phyloP scores from a whole-genome alignment of 2,329 filamentous ascomycete species.

The Venturia aucupariae region DNA sequence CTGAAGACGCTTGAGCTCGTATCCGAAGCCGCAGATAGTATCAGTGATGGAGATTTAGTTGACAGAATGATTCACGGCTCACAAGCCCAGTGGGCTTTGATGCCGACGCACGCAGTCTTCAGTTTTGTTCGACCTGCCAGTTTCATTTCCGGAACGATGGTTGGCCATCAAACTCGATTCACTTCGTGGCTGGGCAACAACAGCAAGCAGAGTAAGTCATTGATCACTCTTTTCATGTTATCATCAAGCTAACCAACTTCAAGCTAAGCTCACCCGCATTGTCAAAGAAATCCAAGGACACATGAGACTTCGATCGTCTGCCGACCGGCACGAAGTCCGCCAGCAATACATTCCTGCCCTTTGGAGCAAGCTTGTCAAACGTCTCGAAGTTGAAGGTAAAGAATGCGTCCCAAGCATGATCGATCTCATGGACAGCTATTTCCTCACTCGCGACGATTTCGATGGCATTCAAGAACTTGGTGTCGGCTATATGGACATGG shows the following conservation, averaged over 20 bases:
- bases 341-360: constrained; percentile 88
- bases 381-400: constrained; percentile 68
- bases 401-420: constrained; percentile 77
- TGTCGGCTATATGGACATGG: constrained; percentile 72
- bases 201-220: constrained; percentile 63
- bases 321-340: constrained; percentile 84
- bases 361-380: constrained; percentile 70
- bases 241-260: constrained; percentile 18
- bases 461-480: constrained; percentile 88
- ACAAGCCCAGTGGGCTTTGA: constrained; percentile 96
- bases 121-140: constrained; percentile 89
- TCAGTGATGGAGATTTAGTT: constrained; percentile 92
- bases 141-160: constrained; percentile 70
- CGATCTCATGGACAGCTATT: constrained; percentile 95
- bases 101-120: constrained; percentile 93
- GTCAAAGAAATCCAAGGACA: constrained; percentile 94
- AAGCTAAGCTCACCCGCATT: constrained; percentile 60
- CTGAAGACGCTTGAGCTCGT: constrained; percentile 79
- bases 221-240: neutral
- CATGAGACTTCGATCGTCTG: constrained; percentile 85
- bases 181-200: constrained; percentile 93
- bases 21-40: constrained; percentile 85
- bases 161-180: constrained; percentile 58
- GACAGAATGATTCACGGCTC: constrained; percentile 98
- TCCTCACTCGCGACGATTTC: constrained; percentile 86